Conservation (phyloP, 768 basidiomycete species). For the Boletus sp. region DNA sequence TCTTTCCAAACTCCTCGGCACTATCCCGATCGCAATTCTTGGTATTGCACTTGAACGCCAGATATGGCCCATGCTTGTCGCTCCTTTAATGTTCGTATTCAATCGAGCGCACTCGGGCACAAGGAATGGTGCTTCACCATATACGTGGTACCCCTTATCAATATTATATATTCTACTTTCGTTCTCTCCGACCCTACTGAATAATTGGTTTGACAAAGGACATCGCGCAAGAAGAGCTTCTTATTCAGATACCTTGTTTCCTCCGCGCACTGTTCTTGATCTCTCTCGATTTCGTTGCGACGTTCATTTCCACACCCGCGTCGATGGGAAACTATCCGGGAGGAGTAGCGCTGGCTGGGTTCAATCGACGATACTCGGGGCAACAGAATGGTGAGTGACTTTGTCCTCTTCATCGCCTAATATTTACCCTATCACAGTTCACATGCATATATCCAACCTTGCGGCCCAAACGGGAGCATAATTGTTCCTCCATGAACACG, state of each 20-base stretch:
- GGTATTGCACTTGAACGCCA: conserved; percentile 52
- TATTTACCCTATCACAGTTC: conserved; percentile 36
- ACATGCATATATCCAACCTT: conserved; percentile 80
- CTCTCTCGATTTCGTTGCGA: no score
- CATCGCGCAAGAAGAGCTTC: conserved; percentile 25
- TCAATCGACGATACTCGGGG: conserved; percentile 55
- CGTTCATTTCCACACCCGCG: no score
- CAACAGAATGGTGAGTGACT: conserved; percentile 30
- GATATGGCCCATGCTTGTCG: conserved; percentile 49
- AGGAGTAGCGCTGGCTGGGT: conserved; percentile 67
- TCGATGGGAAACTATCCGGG: conserved; percentile 48
- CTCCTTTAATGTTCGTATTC: conserved; percentile 35
- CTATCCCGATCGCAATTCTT: conserved; percentile 59
- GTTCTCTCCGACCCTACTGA: neutral
- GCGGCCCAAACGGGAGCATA: conserved; percentile 89
- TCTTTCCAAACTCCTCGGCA: conserved; percentile 73
- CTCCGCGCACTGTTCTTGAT: no score
- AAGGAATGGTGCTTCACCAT: conserved; percentile 98
- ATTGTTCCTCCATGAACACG: conserved; percentile 11
- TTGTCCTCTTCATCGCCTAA: no score
- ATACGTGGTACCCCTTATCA: conserved; percentile 77
- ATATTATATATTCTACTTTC: conserved; percentile 41
- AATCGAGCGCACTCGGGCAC: conserved; percentile 61
- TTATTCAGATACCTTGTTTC: no score
- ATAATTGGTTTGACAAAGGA: conserved; percentile 32